These are phyloP conservation scores for Auriculariales sp. DNA, from an alignment of 768 basidiomycete genomes.

Conservation along the genomic window DNA sequence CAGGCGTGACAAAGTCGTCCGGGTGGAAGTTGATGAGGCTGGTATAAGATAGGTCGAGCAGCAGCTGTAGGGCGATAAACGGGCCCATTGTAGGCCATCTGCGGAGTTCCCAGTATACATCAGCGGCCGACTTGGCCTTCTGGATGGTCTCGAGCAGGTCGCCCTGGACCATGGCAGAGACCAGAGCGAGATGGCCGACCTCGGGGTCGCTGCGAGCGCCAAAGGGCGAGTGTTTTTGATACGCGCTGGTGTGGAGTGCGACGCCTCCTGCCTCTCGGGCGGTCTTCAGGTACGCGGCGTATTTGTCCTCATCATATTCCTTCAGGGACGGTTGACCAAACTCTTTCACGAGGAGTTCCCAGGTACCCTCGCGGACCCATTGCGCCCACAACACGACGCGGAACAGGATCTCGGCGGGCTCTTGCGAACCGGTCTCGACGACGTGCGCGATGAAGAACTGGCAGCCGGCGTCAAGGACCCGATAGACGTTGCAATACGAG, in stretches of 20 bases:
- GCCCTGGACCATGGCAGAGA: conserved; percentile 40
- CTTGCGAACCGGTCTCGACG: conserved; percentile 50
- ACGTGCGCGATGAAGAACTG: conserved; percentile 60
- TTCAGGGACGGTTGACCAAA: conserved; percentile 50
- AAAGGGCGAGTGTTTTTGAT: conserved; percentile 55
- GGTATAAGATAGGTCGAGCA: conserved; percentile 42
- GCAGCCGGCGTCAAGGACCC: conserved; percentile 53
- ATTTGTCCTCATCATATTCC: conserved; percentile 36
- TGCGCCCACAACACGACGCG: conserved; percentile 57
- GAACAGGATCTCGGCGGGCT: conserved; percentile 48
- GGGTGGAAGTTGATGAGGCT: conserved; percentile 40
- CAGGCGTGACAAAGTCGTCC: conserved; percentile 55
- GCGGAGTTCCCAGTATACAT: conserved; percentile 39
- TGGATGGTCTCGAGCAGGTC: conserved; percentile 35
- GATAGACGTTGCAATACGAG: conserved; percentile 62
- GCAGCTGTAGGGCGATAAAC: conserved; percentile 58
- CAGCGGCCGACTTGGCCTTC: conserved; percentile 38
- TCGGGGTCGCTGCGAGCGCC: conserved; percentile 30
- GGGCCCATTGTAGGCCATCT: conserved; percentile 60
- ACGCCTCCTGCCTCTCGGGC: conserved; percentile 21
- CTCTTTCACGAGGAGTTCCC: conserved; percentile 38
- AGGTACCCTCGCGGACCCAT: conserved; percentile 61
- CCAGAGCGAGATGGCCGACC: conserved; percentile 50
- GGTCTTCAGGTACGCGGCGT: conserved; percentile 38
- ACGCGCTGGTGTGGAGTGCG: conserved; percentile 54